Percentiles rank a stretch among this genome's conserved stretches.
phyloP scores from a whole-genome alignment of 1,139 yeast species.

The Entelexis paramagnoliae region DNA sequence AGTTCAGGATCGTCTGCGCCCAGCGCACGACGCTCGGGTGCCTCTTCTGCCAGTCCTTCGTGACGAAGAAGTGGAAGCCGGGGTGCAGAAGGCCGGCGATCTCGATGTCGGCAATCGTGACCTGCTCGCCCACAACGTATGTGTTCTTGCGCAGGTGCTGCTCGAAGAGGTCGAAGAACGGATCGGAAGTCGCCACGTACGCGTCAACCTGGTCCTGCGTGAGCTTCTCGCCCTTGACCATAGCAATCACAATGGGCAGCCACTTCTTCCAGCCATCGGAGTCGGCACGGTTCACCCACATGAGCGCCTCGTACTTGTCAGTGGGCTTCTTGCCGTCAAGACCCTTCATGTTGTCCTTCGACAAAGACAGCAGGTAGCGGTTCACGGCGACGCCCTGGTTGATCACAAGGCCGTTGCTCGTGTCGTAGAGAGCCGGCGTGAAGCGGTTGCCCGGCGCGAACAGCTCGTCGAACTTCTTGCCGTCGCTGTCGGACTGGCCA shows the following conservation, averaged over 20 bases:
- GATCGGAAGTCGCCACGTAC: slow-evolving; percentile 52
- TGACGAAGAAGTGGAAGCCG: slow-evolving; percentile 44
- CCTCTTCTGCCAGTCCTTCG: slow-evolving; percentile 62
- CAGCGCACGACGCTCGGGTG: slow-evolving; percentile 78
- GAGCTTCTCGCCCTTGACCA: slow-evolving; percentile 40
- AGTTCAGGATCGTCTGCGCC: slow-evolving; percentile 61
- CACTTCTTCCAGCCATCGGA: slow-evolving; percentile 48
- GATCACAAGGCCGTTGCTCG: slow-evolving; percentile 53
- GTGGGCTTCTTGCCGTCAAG: slow-evolving; percentile 56
- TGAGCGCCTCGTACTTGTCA: slow-evolving; percentile 62
- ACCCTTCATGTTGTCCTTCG: slow-evolving; percentile 22
- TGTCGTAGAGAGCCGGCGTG: slow-evolving; percentile 72
- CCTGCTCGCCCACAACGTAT: slow-evolving; percentile 84
- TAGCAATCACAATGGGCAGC: slow-evolving; percentile 32
- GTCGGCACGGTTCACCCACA: slow-evolving; percentile 76
- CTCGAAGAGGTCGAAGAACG: slow-evolving; percentile 33
- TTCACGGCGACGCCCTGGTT: slow-evolving; percentile 69
- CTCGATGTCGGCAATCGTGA: slow-evolving; percentile 63
- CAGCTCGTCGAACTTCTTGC: slow-evolving; percentile 38
- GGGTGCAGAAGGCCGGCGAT: slow-evolving; percentile 14
- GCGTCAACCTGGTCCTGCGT: slow-evolving; percentile 44
- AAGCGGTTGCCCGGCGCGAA: slow-evolving; percentile 59
- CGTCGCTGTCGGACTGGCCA: slow-evolving; percentile 25
- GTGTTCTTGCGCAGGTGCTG: slow-evolving; percentile 54
- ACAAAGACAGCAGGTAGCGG: slow-evolving; percentile 31